phyloP scores from a whole-genome alignment of 257 asterid species.

The Anisodus tanguticus region DNA sequence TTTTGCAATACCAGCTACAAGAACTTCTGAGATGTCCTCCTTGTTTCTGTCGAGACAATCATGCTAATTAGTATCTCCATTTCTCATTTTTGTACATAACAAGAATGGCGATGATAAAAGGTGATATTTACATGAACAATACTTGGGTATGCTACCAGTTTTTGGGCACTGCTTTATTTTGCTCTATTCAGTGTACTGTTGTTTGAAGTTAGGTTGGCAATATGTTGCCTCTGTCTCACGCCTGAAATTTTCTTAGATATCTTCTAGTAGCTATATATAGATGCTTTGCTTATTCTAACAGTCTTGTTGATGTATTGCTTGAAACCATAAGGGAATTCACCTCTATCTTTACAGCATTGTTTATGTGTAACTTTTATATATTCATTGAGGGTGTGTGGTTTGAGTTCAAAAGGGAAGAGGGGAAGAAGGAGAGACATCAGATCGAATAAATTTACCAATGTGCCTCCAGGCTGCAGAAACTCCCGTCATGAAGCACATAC shows the following conservation, averaged over 20 bases:
- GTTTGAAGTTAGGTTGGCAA: background rate
- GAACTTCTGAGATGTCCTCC: background rate
- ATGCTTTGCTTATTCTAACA: background rate
- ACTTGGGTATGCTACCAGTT: background rate
- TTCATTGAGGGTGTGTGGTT: background rate
- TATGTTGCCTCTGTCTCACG: background rate
- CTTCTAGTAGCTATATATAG: background rate
- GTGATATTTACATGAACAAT: background rate
- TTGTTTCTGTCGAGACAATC: background rate
- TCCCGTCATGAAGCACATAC: background rate
- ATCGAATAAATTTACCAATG: background rate
- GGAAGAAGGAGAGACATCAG: background rate
- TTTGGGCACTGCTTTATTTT: constrained; percentile 12
- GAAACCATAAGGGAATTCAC: background rate
- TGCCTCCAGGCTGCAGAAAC: constrained; percentile 20
- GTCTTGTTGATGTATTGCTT: background rate
- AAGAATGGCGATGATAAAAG: background rate
- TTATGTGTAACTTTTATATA: background rate
- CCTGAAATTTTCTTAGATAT: background rate
- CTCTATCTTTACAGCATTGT: background rate
- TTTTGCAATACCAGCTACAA: constrained; percentile 1
- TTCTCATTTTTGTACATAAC: background rate
- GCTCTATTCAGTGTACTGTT: background rate
- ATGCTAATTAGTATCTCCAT: background rate
- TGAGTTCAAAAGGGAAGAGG: background rate